Evolutionary conservation across 2,329 filamentous ascomycete species (phyloP).

Genomic region (Aureobasidium sp.): DNA sequence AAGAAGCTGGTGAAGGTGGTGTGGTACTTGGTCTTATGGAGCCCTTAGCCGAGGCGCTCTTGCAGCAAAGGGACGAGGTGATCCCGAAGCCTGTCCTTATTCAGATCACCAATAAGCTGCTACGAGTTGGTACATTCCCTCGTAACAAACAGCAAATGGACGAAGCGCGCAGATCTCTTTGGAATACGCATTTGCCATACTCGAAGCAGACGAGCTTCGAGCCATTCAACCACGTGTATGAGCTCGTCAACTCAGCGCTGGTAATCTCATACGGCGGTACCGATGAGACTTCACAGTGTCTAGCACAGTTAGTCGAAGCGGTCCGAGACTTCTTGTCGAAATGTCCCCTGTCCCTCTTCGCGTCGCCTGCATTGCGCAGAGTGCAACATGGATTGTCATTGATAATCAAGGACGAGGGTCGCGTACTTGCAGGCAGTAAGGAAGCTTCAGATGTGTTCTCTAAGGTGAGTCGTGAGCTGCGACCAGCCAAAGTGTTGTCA

Average conservation of each 20-base stretch:
- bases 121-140: slow-evolving; percentile 39
- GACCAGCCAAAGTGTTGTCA: background rate
- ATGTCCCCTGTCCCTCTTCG: slow-evolving; percentile 42
- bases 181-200: slow-evolving; percentile 45
- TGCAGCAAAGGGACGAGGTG: background rate
- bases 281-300: slow-evolving; percentile 45
- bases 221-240: slow-evolving; percentile 61
- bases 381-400: slow-evolving; percentile 55
- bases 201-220: slow-evolving; percentile 39
- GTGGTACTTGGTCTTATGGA: slow-evolving; percentile 17
- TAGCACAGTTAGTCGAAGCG: slow-evolving; percentile 15
- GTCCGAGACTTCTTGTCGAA: slow-evolving; percentile 27
- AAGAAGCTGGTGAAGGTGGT: slow-evolving; percentile 14
- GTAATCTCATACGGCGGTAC: slow-evolving; percentile 45
- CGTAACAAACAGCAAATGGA: slow-evolving; percentile 58
- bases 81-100: slow-evolving; percentile 1
- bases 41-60: slow-evolving; percentile 11
- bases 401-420: slow-evolving; percentile 56
- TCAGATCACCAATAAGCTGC: slow-evolving; percentile 19
- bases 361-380: slow-evolving; percentile 47
- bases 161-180: slow-evolving; percentile 57
- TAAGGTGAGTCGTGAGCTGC: background rate
- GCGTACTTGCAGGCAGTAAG: slow-evolving; percentile 25
- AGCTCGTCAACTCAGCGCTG: slow-evolving; percentile 50
- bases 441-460: background rate